Evolutionary conservation across 2,329 filamentous ascomycete species (phyloP).

Genomic region (Neofusicoccum sp.): DNA sequence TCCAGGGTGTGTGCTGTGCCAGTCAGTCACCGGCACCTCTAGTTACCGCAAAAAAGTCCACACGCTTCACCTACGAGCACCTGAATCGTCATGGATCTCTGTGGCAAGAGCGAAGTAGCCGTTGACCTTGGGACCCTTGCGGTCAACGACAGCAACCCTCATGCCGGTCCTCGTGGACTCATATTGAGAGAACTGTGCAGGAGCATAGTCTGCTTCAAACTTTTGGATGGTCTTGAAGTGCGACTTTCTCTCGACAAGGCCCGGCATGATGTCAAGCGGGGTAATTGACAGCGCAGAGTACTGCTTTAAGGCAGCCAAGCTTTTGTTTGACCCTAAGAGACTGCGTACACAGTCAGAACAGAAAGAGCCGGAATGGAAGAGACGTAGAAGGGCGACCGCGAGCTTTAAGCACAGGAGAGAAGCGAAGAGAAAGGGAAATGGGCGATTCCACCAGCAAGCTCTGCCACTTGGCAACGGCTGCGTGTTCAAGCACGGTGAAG

Average conservation of each 20-base stretch:
- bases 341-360: not conserved
- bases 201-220: slow-evolving; percentile 88
- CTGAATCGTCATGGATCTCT: slow-evolving; percentile 96
- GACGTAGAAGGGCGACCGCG: too few species aligned
- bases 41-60: not conserved
- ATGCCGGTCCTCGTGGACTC: slow-evolving; percentile 92
- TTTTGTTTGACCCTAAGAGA: not conserved
- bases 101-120: slow-evolving; percentile 96
- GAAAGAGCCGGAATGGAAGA: too few species aligned
- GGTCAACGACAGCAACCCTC: slow-evolving; percentile 89
- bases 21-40: slow-evolving; percentile 14
- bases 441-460: not conserved
- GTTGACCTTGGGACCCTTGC: slow-evolving; percentile 90
- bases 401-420: too few species aligned
- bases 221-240: slow-evolving; percentile 83
- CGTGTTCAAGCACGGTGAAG: not conserved
- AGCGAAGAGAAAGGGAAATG: not conserved
- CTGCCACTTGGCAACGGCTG: too few species aligned
- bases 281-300: not conserved
- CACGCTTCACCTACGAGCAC: slow-evolving; percentile 59
- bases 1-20: slow-evolving; percentile 52
- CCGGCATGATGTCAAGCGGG: slow-evolving; percentile 24
- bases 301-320: not conserved
- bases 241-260: slow-evolving; percentile 40
- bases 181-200: slow-evolving; percentile 89